Base-by-base conservation (phyloP, 768 basidiomycete genomes). In the Psilocybe sp. region DNA sequence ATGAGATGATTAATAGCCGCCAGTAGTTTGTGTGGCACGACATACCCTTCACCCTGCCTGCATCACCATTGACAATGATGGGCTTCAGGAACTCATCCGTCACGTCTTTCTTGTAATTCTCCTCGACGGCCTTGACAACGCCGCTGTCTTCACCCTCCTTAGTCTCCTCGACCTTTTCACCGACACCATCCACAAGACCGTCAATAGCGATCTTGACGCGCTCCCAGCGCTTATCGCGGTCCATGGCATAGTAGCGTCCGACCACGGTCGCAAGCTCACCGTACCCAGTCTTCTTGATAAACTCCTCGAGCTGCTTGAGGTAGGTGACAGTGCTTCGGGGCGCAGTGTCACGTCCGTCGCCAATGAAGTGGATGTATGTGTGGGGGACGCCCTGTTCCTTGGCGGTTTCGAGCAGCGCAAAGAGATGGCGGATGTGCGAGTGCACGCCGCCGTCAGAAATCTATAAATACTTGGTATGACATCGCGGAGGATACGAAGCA, bases 51-150 rank as follows among this genome's bases (percentile, higher is more conserved):
- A 96, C 82, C 39, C 92, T 75, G 7, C 88, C 87, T 16, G 84
- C 80, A 13, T 81, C 81, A 1, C 88, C 87, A 46, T 91, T 85
- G 40, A 89, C 82, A 57, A 96, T 89, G 63, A 96, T 92, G 4
- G 94, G 94, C 71, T 96, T 94, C 67, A 98, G 71, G 71, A 98
- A 98, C 71, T 98, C 95, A 60, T 97, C 94, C 12, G 92, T 98
- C 36, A 92, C 77, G 56, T 92, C 87, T 57, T 88, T 86, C 60
- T 80, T 77, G 65, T 98, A 97, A 56, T 83, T 84, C n/a, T 74
- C 79, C 64, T 82, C 76, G 52, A 94, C 81, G 1, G 76, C 81
- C 64, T 80, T 76, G 53, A 96, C 75, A 15, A 81, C 66, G 18
- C 81, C 23, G 23, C 23, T 28, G 23, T 28, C 23, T 7, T 28